Conservation (phyloP, 805 yeast genomes). For the Brettanomyces naardenensis region DNA sequence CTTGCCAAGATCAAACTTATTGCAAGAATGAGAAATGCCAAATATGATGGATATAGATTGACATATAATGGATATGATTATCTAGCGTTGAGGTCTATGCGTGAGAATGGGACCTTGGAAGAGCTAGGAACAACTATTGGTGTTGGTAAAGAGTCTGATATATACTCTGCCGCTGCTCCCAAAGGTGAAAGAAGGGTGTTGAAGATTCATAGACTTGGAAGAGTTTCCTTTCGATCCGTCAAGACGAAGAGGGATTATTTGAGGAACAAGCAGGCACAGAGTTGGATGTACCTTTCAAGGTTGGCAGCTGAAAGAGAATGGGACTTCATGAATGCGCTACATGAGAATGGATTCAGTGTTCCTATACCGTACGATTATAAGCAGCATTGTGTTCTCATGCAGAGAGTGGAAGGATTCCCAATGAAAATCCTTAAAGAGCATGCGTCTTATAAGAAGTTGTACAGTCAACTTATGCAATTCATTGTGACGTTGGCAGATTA, state of each 20-base stretch:
- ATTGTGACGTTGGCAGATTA: slow-evolving; percentile 75
- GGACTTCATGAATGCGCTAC: slow-evolving; percentile 73
- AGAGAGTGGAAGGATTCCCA: slow-evolving; percentile 79
- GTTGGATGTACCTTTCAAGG: slow-evolving; percentile 89
- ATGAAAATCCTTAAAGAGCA: slow-evolving; percentile 79
- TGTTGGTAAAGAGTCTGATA: slow-evolving; percentile 96
- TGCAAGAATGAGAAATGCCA: slow-evolving; percentile 77
- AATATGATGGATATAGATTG: slow-evolving; percentile 88
- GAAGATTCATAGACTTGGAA: slow-evolving; percentile 88
- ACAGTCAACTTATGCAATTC: slow-evolving; percentile 81
- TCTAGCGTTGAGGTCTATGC: slow-evolving; percentile 78
- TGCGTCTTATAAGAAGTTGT: slow-evolving; percentile 59
- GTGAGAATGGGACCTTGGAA: slow-evolving; percentile 62
- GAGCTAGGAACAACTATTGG: slow-evolving; percentile 86
- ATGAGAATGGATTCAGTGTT: slow-evolving; percentile 71
- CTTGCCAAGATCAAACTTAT: slow-evolving; percentile 81
- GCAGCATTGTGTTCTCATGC: slow-evolving; percentile 91
- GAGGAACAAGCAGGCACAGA: slow-evolving; percentile 61
- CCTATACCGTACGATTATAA: slow-evolving; percentile 87
- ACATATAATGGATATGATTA: slow-evolving; percentile 90
- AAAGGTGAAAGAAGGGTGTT: slow-evolving; percentile 60
- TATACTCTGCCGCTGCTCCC: slow-evolving; percentile 69
- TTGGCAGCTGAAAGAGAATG: slow-evolving; percentile 91
- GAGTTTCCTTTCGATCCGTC: slow-evolving; percentile 88
- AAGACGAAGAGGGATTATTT: slow-evolving; percentile 91